Evolutionary conservation across 148 eudicot genomes (phyloP).

Genomic region (Simmondsia chinensis): DNA sequence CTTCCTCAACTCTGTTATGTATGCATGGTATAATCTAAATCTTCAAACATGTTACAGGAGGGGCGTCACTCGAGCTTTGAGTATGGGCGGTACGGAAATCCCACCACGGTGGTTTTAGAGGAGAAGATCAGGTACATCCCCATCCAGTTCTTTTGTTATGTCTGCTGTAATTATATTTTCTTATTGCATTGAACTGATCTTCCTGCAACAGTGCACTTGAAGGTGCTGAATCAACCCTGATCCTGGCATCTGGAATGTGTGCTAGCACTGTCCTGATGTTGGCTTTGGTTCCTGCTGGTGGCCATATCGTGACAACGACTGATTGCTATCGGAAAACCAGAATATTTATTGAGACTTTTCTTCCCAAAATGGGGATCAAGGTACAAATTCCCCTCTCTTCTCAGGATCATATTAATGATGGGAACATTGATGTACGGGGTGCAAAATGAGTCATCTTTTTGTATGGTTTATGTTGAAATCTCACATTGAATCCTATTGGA

Average conservation of each 20-base stretch:
- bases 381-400: slow-evolving; percentile 21
- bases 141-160: not conserved
- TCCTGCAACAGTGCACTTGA: slow-evolving; percentile 72
- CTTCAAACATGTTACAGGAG: slow-evolving; percentile 52
- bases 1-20: no score
- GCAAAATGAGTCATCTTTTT: no score
- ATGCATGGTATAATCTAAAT: no score
- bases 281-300: slow-evolving; percentile 94
- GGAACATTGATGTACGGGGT: no score
- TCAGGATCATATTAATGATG: no score
- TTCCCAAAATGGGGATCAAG: slow-evolving; percentile 88
- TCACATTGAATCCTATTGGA: no score
- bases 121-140: slow-evolving; percentile 70
- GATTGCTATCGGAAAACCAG: slow-evolving; percentile 90
- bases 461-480: no score
- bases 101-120: slow-evolving; percentile 57
- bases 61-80: slow-evolving; percentile 71
- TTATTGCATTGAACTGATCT: no score
- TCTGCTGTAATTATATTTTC: no score
- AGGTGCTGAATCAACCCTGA: slow-evolving; percentile 85
- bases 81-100: slow-evolving; percentile 90
- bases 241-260: slow-evolving; percentile 95
- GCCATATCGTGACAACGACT: slow-evolving; percentile 85
- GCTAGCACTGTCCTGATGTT: slow-evolving; percentile 77
- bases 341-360: slow-evolving; percentile 72